Base-by-base conservation (phyloP, 495 filamentous ascomycete species). In the Cercophora sp. region DNA sequence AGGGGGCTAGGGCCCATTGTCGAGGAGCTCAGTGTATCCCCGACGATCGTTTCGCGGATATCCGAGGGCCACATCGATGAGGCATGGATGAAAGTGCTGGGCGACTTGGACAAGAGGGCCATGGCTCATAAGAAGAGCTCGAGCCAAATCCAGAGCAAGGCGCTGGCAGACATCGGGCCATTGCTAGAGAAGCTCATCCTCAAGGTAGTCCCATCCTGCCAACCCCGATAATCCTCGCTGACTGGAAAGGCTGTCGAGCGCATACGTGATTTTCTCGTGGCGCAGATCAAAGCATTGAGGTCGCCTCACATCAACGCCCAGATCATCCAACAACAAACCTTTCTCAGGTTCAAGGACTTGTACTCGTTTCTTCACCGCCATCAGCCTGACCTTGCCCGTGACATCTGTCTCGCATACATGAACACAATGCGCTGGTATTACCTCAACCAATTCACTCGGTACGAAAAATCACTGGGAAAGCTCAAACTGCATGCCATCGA, bases 371-470 rank as follows among this genome's bases (percentile, higher is more conserved):
- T 97, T 27, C 81, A 84, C 32, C 81, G 79, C 54, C 85, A 89
- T 51, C 90, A 97, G 58, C 73, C 84, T 1, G 73, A 80, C 22
- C 79, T 98, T 5, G 87, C 88, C 2, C 85, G 88, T 29, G 87
- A 96, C 62, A 95, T 97, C 57, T 82, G 82, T 16, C 88, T 92
- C 70, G 93, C 93, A 5, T 98, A 98, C 58, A 85, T 95, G 69
- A 96, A 96, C 70, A 98, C 93, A 6, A 96, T 98, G 92, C 82
- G 91, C 37, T 98, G 93, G 93, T 98, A 98, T 60, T 97, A 97
- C 61, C 71, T 84, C 32, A 92, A 86, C 52, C 85, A 96, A 66
- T 98, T 98, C 65, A 85, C 82, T 3, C 87, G 92, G 15, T 98
- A 97, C 65, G 79, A 85, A 45, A 82, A 84, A 52, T 80, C 91